Evolutionary conservation across 768 basidiomycete genomes (phyloP).

Genomic region (Boletus barrowsii): DNA sequence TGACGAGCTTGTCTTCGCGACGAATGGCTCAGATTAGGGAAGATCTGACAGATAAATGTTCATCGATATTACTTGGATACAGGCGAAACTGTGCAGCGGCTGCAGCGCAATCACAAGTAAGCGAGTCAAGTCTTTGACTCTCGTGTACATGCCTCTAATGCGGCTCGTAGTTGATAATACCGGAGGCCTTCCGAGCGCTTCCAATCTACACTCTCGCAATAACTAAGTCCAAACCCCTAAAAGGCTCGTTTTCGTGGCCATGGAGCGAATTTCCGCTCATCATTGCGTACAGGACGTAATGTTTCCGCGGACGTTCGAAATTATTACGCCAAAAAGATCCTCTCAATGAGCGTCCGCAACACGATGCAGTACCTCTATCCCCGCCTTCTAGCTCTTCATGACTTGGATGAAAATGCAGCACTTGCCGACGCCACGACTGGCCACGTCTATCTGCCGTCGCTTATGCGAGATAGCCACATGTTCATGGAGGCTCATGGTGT

Average conservation of each 20-base stretch:
- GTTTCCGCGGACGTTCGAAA: slow-evolving; percentile 95
- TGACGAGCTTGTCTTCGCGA: slow-evolving; percentile 56
- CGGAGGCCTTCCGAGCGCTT: slow-evolving; percentile 86
- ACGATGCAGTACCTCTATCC: slow-evolving; percentile 86
- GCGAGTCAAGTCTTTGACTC: slow-evolving; percentile 7
- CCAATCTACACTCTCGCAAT: slow-evolving; percentile 80
- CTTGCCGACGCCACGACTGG: slow-evolving; percentile 61
- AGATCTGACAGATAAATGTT: slow-evolving; percentile 78
- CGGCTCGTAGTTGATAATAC: slow-evolving; percentile 74
- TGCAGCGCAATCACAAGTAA: slow-evolving; percentile 74
- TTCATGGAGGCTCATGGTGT: slow-evolving; percentile 90
- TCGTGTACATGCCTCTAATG: slow-evolving; percentile 4
- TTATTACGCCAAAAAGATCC: slow-evolving; percentile 73
- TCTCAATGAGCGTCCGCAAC: slow-evolving; percentile 63
- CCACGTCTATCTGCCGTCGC: slow-evolving; percentile 62
- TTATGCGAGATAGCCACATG: slow-evolving; percentile 77
- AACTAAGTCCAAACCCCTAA: slow-evolving; percentile 88
- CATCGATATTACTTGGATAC: slow-evolving; percentile 80
- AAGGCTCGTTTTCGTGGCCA: slow-evolving; percentile 52
- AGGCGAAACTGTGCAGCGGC: slow-evolving; percentile 83
- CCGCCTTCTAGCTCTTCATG: slow-evolving; percentile 82
- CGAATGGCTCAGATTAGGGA: slow-evolving; percentile 78
- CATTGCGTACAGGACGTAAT: slow-evolving; percentile 55
- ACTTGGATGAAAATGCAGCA: slow-evolving; percentile 67
- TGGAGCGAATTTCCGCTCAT: slow-evolving; percentile 4